Percentiles rank a stretch among this genome's conserved stretches.
phyloP scores from a whole-genome alignment of 179 eudicot species.

The Silene coronaria region DNA sequence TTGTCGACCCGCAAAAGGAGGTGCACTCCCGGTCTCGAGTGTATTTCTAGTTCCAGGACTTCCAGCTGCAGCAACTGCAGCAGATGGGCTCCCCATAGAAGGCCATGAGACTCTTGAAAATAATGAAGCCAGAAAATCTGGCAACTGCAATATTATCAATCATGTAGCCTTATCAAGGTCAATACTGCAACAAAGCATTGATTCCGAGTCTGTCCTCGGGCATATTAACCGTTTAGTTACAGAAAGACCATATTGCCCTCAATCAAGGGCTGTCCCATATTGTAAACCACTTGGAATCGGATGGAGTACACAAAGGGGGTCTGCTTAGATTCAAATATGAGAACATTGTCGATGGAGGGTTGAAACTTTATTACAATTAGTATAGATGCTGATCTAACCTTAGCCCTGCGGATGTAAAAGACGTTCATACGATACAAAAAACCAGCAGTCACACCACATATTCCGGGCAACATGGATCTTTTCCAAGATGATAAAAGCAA shows the following conservation, averaged over 20 bases:
- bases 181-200: background rate
- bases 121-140: slow-evolving; percentile 63
- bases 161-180: background rate
- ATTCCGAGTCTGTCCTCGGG: no score
- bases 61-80: slow-evolving; percentile 55
- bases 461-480: slow-evolving; percentile 76
- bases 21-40: slow-evolving; percentile 40
- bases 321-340: no score
- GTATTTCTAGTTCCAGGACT: slow-evolving; percentile 55
- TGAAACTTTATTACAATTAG: no score
- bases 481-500: slow-evolving; percentile 90
- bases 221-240: no score
- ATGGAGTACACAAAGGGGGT: no score
- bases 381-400: slow-evolving; percentile 38
- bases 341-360: no score
- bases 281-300: no score
- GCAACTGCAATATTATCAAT: slow-evolving; percentile 47
- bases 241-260: no score
- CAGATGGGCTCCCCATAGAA: slow-evolving; percentile 46
- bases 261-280: no score
- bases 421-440: slow-evolving; percentile 67
- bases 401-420: slow-evolving; percentile 60
- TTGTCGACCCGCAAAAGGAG: slow-evolving; percentile 49
- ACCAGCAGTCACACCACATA: slow-evolving; percentile 90
- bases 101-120: slow-evolving; percentile 74